Evolutionary conservation across 2,329 filamentous ascomycete genomes (phyloP), one percentile per base, ranked within the genome.

Genomic region (Lasiodiplodia hormozganensis): DNA sequence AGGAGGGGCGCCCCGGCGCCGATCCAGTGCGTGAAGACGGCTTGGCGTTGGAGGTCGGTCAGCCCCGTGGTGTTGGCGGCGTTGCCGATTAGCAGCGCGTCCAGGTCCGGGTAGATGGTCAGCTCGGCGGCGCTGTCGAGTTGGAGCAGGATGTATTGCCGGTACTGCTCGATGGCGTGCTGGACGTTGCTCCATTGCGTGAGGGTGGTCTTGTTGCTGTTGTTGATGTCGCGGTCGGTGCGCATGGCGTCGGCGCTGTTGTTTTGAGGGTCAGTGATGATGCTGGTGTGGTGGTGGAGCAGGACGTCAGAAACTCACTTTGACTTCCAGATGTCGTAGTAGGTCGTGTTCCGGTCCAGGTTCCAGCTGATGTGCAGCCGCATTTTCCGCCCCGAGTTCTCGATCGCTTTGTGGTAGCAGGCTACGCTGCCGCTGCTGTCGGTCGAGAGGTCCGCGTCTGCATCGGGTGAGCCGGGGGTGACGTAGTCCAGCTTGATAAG

Each of bases 161-260:
- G 72, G 67, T 77, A 76, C 54, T 76, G 73, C 11, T 77, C 75
- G 65, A 76, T 76, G 38, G 75, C 72, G 34, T 74, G 71, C 49
- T 77, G 75, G 38, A 74, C 72, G 8, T 67, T 69, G 18, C 60
- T 43, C 72, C 73, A 75, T 10, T 69, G 57, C 1, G 73, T 68
- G 52, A 77, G 72, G 14, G 72, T 76, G 2, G 67, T 28, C n/a
- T 51, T 11, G n/a, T 72, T 71, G 14, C 66, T 68, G 62, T 73
- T 74, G 64, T 76, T 72, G 67, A 76, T 73, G 52, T 76, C 74
- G 51, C 74, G 73, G 56, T 73, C 74, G 4, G 70, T 73, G 25
- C 75, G 70, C 70, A 76, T 73, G 11, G 71, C 72, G 65, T 77
- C 75, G 4, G 75, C 75, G 43, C 60, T 64, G 47, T 16, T 34